Base-by-base conservation (phyloP, 257 asterid species). In the Solanum chiquidenum region DNA sequence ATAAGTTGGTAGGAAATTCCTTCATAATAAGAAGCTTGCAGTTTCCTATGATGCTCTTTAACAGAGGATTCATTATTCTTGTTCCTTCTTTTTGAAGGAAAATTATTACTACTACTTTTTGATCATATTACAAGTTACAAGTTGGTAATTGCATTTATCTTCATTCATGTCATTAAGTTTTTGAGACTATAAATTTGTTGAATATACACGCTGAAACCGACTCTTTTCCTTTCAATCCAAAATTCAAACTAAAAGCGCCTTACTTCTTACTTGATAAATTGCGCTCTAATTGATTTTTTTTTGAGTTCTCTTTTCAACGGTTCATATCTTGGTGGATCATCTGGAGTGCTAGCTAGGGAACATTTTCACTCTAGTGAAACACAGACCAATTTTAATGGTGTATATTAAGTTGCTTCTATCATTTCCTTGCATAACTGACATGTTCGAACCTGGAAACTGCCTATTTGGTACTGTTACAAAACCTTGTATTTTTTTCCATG, bases 281-380 rank as follows among this genome's bases (percentile, higher is more conserved):
- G 66, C 11, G 5, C 85, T 46, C 27, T 27, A 55, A 33, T 79
- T 79, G 85, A 46, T 6, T 82, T 49, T 13, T 31, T 31, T 82
- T 82, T 49, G 21, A 82, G 44, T 49, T 82, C 0, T 82, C 37
- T 31, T 82, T 31, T 49, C 12, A 20, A 33, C 5, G 12, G 37
- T 82, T 82, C 86, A 82, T 23, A 49, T 79, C 69, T 82, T 82
- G 71, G 86, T 82, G 86, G 69, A 82, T 49, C 85, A 77, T 77
- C 38, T 46, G 85, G 37, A 79, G 66, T 44, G 27, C 64, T 82
- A 82, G 2, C 29, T 82, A 5, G 20, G 86, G 37, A 46, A 20
- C 69, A 82, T 31, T 76, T 40, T 82, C 44, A 18, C 58, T 82
- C 86, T 31, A 10, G 69, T 20, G 27, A 31, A 82, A 46, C 31